Evolutionary conservation across 805 yeast genomes (phyloP), one percentile per base, ranked within the genome.

Genomic region (Starmerella cellae): DNA sequence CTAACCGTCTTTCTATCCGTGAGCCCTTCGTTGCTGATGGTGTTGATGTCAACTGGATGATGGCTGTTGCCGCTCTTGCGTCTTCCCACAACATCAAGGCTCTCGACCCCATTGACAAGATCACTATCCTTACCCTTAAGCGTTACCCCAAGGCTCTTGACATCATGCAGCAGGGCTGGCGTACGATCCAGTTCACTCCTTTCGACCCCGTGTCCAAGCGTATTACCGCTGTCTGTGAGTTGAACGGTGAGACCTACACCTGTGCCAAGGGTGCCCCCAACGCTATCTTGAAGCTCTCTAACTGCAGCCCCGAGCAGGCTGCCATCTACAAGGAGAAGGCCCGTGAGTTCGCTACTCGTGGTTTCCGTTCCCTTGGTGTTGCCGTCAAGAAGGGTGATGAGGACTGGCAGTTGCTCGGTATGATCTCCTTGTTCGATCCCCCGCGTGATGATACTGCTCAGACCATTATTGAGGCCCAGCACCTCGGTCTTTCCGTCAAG

Each of bases 261-360:
- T 84, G 95, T 77, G 94, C 87, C 66, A 84, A 84, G 74, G 95
- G 95, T 81, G 95, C 95, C 61, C 95, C 95, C 68, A 84, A 84
- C 77, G 87, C 95, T 66, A 94, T 84, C 66, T 88, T 60, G 32
- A 51, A 52, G 47, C 56, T 60, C 29, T 49, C 62, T 34, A 54
- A 56, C 52, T 60, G 64, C 58, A 88, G 94, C 59, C 94, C 84
- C 70, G 95, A 84, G 68, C 73, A 82, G 67, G 85, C 82, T 66
- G 91, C 81, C 69, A 79, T 82, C 74, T 84, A 84, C 72, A 91
- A 82, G 73, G 83, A 82, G 77, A 83, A 85, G 70, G 95, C 87
- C 62, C 91, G 94, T 63, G 95, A 84, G 74, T 82, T 84, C 66
- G 95, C 95, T 63, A 75, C 91, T 59, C 82, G 95, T 79, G 95